phyloP scores from a whole-genome alignment of 1,284 basidiomycete genomes.

The Cutaneotrichosporon sp. region DNA sequence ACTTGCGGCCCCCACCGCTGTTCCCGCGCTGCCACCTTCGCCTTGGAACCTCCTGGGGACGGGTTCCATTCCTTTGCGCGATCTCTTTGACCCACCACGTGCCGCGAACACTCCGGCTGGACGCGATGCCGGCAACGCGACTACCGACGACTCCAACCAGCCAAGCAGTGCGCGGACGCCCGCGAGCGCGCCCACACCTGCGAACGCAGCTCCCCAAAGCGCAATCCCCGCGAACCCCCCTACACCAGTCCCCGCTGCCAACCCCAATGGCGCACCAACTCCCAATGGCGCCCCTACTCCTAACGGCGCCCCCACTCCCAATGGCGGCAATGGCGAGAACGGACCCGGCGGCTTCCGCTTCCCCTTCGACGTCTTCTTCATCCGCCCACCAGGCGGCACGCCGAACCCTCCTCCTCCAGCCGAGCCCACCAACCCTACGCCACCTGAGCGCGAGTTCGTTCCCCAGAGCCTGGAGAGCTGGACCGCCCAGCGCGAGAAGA shows the following conservation, averaged over 20 bases:
- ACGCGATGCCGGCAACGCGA: no score
- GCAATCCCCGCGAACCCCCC: no score
- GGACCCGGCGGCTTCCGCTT: background rate
- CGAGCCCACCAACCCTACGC: background rate
- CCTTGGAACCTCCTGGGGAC: background rate
- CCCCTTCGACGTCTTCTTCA: slow-evolving; percentile 12
- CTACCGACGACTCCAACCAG: no score
- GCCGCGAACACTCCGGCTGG: no score
- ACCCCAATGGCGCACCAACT: background rate
- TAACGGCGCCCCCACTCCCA: background rate
- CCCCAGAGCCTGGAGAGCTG: slow-evolving; percentile 33
- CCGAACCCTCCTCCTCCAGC: background rate
- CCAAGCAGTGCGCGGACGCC: no score
- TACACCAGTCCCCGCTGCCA: background rate
- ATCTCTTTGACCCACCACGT: no score
- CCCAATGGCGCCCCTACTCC: background rate
- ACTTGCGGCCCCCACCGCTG: no score
- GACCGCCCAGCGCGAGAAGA: slow-evolving; percentile 34
- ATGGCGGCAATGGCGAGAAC: background rate
- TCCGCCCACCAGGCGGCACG: background rate
- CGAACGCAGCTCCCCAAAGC: no score
- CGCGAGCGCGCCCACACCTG: no score
- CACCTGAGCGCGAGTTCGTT: slow-evolving; percentile 6
- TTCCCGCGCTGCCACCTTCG: no score
- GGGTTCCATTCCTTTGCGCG: no score